Percentiles rank a stretch among this genome's conserved stretches.
phyloP scores from a whole-genome alignment of 2,329 filamentous ascomycete genomes.

The Diaporthe citriasiana region DNA sequence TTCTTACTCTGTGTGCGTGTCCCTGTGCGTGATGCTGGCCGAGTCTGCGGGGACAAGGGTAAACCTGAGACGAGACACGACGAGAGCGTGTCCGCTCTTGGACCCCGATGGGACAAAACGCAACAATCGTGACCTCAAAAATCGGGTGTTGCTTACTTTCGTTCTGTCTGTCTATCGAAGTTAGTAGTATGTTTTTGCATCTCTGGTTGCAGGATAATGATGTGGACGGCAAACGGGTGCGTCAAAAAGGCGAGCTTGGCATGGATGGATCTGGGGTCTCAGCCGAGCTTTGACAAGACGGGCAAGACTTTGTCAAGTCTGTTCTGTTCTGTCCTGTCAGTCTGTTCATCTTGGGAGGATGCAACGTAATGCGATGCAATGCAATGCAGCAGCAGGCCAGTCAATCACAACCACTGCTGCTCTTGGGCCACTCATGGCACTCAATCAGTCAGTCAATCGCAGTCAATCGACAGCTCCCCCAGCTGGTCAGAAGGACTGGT shows the following conservation, averaged over 20 bases:
- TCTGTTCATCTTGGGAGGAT: background rate
- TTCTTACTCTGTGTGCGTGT: background rate
- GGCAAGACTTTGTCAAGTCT: background rate
- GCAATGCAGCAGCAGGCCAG: slow-evolving; percentile 6
- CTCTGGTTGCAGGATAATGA: background rate
- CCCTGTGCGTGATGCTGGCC: background rate
- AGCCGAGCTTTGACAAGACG: background rate
- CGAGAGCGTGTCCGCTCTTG: slow-evolving; percentile 9
- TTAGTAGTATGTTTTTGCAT: too few species aligned
- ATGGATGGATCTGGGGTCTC: background rate
- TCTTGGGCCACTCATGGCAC: slow-evolving; percentile 8
- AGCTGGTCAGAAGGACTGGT: background rate
- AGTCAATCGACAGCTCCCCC: background rate
- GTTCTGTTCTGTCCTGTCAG: background rate
- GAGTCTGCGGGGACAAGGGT: slow-evolving; percentile 23
- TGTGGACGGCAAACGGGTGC: too few species aligned
- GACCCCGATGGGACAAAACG: slow-evolving; percentile 4
- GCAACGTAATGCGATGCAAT: slow-evolving; percentile 24
- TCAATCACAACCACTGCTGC: background rate
- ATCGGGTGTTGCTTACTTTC: background rate
- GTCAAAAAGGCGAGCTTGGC: slow-evolving; percentile 5
- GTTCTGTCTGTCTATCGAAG: background rate
- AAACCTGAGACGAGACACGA: slow-evolving; percentile 28
- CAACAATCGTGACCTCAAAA: background rate
- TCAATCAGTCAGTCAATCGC: background rate